phyloP scores from a whole-genome alignment of 805 yeast species.

The Candida montana region DNA sequence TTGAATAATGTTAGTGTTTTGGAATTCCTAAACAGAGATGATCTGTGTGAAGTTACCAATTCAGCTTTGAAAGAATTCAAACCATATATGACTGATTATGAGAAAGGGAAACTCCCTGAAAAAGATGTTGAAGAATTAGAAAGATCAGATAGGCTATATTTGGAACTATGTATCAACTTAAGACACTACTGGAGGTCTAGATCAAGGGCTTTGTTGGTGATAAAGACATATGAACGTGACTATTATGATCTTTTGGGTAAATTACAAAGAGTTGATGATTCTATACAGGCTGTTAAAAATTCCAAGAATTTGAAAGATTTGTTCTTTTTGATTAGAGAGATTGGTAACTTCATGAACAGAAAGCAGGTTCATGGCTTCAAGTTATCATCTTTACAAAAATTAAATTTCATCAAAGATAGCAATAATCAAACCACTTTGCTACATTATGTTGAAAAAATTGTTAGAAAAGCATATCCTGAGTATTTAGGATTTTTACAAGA shows the following conservation, averaged over 20 bases:
- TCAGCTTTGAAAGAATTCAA: conserved; percentile 50
- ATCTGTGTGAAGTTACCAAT: conserved; percentile 53
- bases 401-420: conserved; percentile 63
- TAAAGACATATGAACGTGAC: conserved; percentile 58
- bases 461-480: conserved; percentile 64
- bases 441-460: conserved; percentile 67
- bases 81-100: conserved; percentile 56
- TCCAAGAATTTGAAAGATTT: conserved; percentile 53
- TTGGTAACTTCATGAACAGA: conserved; percentile 77
- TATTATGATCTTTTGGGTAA: conserved; percentile 55
- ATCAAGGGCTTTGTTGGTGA: conserved; percentile 53
- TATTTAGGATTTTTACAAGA: conserved; percentile 58
- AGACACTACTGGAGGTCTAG: conserved; percentile 70
- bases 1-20: conserved; percentile 50
- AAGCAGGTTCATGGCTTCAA: conserved; percentile 69
- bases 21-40: conserved; percentile 68
- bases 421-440: conserved; percentile 65
- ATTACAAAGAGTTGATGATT: conserved; percentile 53
- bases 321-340: conserved; percentile 59
- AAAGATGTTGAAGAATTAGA: conserved; percentile 54
- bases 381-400: conserved; percentile 60
- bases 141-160: conserved; percentile 63
- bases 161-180: conserved; percentile 63
- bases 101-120: conserved; percentile 37
- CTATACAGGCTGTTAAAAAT: conserved; percentile 45